Evolutionary conservation across 1,284 basidiomycete species (phyloP).

Genomic region (Rhodotorula sp.): DNA sequence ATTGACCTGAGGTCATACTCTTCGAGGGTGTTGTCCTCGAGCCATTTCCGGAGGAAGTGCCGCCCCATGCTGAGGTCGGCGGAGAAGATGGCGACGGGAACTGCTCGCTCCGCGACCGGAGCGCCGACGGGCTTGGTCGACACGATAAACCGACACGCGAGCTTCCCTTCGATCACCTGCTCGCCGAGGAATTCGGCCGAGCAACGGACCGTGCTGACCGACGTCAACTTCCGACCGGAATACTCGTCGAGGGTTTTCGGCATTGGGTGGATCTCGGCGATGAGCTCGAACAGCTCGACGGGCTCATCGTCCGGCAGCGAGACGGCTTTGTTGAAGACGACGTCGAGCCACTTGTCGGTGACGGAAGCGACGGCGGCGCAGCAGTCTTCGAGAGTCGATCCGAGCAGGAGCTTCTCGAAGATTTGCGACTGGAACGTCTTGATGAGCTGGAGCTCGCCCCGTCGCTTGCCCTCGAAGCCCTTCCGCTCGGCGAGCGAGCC

Average conservation of each 20-base stretch:
- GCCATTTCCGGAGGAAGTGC: slow-evolving; percentile 90
- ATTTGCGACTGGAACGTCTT: slow-evolving; percentile 99
- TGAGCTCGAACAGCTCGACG: slow-evolving; percentile 94
- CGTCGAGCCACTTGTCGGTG: slow-evolving; percentile 96
- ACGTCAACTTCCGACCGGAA: slow-evolving; percentile 93
- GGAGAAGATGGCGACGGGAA: slow-evolving; percentile 98
- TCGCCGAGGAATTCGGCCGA: slow-evolving; percentile 96
- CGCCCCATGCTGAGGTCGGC: slow-evolving; percentile 88
- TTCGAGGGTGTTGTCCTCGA: slow-evolving; percentile 84
- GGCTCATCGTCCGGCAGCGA: slow-evolving; percentile 86
- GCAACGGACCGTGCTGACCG: slow-evolving; percentile 92
- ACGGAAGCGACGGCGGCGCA: slow-evolving; percentile 91
- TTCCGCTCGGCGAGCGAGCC: slow-evolving; percentile 95
- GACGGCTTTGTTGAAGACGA: slow-evolving; percentile 82
- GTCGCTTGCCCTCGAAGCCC: slow-evolving; percentile 97
- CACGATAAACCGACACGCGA: slow-evolving; percentile 99
- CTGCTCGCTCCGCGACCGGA: slow-evolving; percentile 93
- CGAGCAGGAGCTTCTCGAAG: slow-evolving; percentile 95
- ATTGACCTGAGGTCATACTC: slow-evolving; percentile 92
- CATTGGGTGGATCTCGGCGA: slow-evolving; percentile 98
- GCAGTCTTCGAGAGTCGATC: slow-evolving; percentile 88
- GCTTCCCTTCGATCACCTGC: slow-evolving; percentile 99
- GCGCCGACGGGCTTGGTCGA: slow-evolving; percentile 89
- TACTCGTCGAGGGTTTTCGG: slow-evolving; percentile 95
- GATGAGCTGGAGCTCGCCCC: slow-evolving; percentile 97